Evolutionary conservation across 2,329 filamentous ascomycete genomes (phyloP).

Genomic region (Endoconidiophora laricicola): DNA sequence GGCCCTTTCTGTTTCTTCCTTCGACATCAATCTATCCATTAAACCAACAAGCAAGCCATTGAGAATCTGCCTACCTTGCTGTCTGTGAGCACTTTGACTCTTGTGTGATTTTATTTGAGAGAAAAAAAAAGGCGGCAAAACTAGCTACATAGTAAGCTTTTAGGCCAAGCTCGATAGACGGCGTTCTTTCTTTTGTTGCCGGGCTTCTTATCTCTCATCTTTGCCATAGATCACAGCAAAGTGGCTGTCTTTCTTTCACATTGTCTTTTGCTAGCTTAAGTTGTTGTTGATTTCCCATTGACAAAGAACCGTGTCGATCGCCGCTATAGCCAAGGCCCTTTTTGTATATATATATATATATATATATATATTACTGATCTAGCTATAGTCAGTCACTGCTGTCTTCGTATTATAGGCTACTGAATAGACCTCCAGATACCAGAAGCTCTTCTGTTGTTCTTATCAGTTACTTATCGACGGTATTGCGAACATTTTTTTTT

Average conservation of each 20-base stretch:
- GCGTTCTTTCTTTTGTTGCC: not conserved
- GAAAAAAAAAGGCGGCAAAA: too few relatives aligned
- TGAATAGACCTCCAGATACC: too few relatives aligned
- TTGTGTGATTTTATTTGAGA: not conserved
- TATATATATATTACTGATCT: not conserved
- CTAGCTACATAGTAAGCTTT: not conserved
- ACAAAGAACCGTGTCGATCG: not conserved
- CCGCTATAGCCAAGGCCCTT: not conserved
- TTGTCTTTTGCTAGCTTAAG: not conserved
- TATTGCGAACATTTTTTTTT: too few relatives aligned
- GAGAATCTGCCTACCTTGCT: too few relatives aligned
- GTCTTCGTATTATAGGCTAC: too few relatives aligned
- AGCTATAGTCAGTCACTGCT: too few relatives aligned
- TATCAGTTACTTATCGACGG: too few relatives aligned
- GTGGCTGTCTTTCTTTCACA: not conserved
- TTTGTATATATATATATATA: not conserved
- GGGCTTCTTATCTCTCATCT: not conserved
- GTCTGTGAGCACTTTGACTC: too few relatives aligned
- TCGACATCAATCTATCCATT: too few relatives aligned
- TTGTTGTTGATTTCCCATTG: not conserved
- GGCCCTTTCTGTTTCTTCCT: too few relatives aligned
- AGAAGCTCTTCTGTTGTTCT: too few relatives aligned
- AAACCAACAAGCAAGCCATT: too few relatives aligned
- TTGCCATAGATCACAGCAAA: not conserved
- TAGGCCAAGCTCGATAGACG: not conserved